Evolutionary conservation across 2,329 filamentous ascomycete species (phyloP).

Genomic region (Blastomyces parvus): DNA sequence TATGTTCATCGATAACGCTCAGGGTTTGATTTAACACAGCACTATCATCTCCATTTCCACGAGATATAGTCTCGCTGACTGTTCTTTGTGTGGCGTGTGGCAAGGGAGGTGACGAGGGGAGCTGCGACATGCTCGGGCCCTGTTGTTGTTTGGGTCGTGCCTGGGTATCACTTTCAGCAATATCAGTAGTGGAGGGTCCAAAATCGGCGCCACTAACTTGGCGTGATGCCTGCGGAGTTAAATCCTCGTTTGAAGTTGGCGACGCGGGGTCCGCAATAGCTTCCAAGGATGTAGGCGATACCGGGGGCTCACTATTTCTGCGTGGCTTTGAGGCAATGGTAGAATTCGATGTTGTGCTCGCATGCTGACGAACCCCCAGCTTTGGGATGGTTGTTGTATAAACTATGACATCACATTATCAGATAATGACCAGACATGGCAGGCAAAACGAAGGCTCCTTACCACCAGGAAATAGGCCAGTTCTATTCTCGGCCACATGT

Average conservation of each 20-base stretch:
- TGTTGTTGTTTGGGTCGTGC: constrained; percentile 16
- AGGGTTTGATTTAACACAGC: constrained; percentile 89
- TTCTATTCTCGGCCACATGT: constrained; percentile 34
- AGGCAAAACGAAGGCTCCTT: constrained; percentile 14
- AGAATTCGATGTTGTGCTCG: constrained; percentile 10
- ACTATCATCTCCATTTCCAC: constrained; percentile 49
- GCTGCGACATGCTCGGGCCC: constrained; percentile 30
- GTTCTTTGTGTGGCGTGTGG: constrained; percentile 35
- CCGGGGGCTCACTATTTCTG: not conserved
- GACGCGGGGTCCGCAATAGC: constrained; percentile 19
- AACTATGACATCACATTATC: constrained; percentile 23
- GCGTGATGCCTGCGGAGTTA: constrained; percentile 34
- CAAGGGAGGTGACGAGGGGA: constrained; percentile 26
- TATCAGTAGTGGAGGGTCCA: constrained; percentile 18
- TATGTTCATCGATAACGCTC: constrained; percentile 94
- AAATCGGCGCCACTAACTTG: constrained; percentile 29
- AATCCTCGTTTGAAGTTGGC: constrained; percentile 26
- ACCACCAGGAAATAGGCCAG: constrained; percentile 43
- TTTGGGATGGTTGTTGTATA: constrained; percentile 21
- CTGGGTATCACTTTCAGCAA: constrained; percentile 8
- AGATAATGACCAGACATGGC: constrained; percentile 15
- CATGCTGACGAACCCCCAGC: constrained; percentile 13
- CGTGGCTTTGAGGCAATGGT: constrained; percentile 3
- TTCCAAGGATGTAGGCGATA: constrained; percentile 4
- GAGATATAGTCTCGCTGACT: constrained; percentile 39